These are phyloP conservation scores for Populus hybrid DNA, from an alignment of 441 rosid species.

Conservation along the genomic window DNA sequence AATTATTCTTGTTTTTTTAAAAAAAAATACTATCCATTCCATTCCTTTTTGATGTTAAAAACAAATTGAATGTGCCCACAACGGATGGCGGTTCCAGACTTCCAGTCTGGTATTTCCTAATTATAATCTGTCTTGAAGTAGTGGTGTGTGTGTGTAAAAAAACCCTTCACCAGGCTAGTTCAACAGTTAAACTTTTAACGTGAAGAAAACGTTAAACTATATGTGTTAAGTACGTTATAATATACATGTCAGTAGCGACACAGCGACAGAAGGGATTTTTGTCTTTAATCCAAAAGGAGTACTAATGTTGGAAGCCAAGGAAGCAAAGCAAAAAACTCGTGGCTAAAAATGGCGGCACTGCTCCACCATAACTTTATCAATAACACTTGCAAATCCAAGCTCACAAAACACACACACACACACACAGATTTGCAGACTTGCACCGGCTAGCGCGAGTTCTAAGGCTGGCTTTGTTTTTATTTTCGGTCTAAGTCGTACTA, in stretches of 20 bases:
- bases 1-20: too few relatives aligned
- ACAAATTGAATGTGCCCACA: too few relatives aligned
- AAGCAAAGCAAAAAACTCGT: conserved; percentile 53
- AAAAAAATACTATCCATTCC: too few relatives aligned
- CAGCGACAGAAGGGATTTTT: conserved; percentile 35
- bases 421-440: not conserved
- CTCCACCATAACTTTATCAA: conserved; percentile 30
- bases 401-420: not conserved
- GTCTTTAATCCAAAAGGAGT: conserved; percentile 59
- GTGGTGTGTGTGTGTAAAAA: not conserved
- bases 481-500: not conserved
- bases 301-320: conserved; percentile 77
- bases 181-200: conserved; percentile 15
- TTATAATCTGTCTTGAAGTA: not conserved
- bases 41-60: too few relatives aligned
- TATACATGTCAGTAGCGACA: conserved; percentile 3
- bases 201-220: conserved; percentile 7
- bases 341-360: conserved; percentile 78
- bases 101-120: too few relatives aligned
- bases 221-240: not conserved
- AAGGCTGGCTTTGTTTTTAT: conserved; percentile 13
- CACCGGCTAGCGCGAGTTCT: conserved; percentile 15
- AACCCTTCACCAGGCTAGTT: not conserved
- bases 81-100: too few relatives aligned
- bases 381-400: not conserved